Evolutionary conservation across 345 rosid species (phyloP).

Genomic region (Gossypium stocksii): DNA sequence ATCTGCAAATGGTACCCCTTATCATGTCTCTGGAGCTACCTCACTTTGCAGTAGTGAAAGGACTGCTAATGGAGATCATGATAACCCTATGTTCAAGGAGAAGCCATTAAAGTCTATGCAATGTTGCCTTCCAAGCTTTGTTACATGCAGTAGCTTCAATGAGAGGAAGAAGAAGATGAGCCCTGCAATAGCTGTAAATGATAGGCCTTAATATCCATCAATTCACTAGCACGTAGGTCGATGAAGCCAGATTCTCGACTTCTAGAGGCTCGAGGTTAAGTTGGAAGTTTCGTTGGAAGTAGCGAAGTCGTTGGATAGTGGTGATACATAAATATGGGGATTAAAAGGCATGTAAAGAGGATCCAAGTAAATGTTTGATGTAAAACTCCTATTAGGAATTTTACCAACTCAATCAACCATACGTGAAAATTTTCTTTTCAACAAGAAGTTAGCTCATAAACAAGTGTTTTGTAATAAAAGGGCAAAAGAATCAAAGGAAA

Average conservation of each 20-base stretch:
- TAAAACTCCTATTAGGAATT: neutral
- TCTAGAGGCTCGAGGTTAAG: constrained; percentile 1
- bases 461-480: constrained; percentile 17
- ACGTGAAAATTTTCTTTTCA: neutral
- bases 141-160: constrained; percentile 47
- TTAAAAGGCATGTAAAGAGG: constrained; percentile 16
- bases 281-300: neutral
- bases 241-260: constrained; percentile 5
- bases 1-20: constrained; percentile 45
- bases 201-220: constrained; percentile 17
- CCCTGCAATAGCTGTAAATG: constrained; percentile 36
- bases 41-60: constrained; percentile 50
- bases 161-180: constrained; percentile 78
- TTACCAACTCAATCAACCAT: neutral
- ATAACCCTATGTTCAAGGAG: constrained; percentile 31
- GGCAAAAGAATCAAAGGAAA: neutral
- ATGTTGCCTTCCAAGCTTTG: constrained; percentile 77
- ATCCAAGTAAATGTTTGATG: constrained; percentile 13
- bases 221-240: neutral
- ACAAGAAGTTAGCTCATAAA: neutral
- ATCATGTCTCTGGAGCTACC: constrained; percentile 41
- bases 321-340: neutral
- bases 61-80: constrained; percentile 34
- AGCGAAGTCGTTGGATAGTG: neutral
- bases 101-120: constrained; percentile 39